phyloP scores from a whole-genome alignment of 1,139 yeast species.

The Groenewaldozyma auringiensis region DNA sequence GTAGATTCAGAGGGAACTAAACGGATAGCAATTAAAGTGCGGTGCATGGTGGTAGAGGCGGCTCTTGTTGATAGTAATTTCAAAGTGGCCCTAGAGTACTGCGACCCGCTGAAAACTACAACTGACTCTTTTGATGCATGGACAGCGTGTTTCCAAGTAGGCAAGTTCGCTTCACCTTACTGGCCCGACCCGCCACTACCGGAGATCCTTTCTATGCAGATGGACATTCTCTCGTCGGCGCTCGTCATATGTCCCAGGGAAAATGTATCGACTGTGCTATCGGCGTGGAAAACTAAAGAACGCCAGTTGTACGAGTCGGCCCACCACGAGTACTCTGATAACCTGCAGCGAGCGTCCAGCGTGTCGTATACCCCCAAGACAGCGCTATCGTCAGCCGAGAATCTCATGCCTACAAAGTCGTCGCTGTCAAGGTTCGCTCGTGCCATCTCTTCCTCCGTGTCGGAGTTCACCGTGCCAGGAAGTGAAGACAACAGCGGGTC shows the following conservation, averaged over 20 bases:
- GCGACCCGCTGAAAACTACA: slow-evolving; percentile 16
- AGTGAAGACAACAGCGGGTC: background rate
- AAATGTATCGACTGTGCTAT: slow-evolving; percentile 26
- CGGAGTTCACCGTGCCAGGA: slow-evolving; percentile 2
- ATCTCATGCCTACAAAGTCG: background rate
- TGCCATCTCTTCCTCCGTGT: slow-evolving; percentile 19
- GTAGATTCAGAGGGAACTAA: slow-evolving; percentile 16
- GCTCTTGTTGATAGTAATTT: slow-evolving; percentile 49
- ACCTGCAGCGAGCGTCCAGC: background rate
- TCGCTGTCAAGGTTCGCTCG: slow-evolving; percentile 19
- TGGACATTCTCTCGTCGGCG: slow-evolving; percentile 39
- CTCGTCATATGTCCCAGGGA: slow-evolving; percentile 34
- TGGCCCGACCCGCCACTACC: slow-evolving; percentile 36
- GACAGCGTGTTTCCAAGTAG: slow-evolving; percentile 54
- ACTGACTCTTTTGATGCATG: slow-evolving; percentile 31
- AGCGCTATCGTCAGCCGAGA: background rate
- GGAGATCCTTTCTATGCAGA: slow-evolving; percentile 35
- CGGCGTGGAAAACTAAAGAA: slow-evolving; percentile 29
- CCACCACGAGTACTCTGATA: background rate
- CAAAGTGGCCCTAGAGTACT: slow-evolving; percentile 40
- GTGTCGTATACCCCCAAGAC: slow-evolving; percentile 1
- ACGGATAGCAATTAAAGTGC: slow-evolving; percentile 32
- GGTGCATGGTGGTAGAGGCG: slow-evolving; percentile 48
- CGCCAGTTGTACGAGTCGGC: background rate
- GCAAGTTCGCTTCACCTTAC: slow-evolving; percentile 44